Conservation (phyloP, 192 early-diverging fungal genomes). For the Chytriomyces sp. region DNA sequence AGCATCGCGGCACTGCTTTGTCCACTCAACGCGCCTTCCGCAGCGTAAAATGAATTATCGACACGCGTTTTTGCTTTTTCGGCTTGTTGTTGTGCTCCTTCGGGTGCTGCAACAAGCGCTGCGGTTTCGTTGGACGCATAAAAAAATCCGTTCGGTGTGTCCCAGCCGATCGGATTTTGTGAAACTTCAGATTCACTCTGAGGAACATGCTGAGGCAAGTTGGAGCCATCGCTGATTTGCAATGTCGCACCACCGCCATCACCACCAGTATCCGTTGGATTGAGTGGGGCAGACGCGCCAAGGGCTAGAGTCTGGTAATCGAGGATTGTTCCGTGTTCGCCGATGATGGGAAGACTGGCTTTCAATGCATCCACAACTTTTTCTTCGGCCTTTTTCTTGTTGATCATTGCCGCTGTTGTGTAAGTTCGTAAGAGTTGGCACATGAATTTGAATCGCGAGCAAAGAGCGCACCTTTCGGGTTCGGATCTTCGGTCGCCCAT, state of each 20-base stretch:
- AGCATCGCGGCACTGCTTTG: slow-evolving; percentile 4
- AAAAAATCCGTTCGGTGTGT: slow-evolving; percentile 36
- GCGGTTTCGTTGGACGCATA: slow-evolving; percentile 27
- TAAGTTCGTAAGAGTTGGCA: not conserved
- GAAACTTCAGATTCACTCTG: not conserved
- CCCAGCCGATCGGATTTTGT: slow-evolving; percentile 21
- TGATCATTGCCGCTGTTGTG: slow-evolving; percentile 46
- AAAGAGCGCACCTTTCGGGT: slow-evolving; percentile 53
- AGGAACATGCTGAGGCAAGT: not conserved
- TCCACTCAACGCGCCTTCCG: slow-evolving; percentile 23
- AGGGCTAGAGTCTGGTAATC: slow-evolving; percentile 55
- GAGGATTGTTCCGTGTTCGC: slow-evolving; percentile 56
- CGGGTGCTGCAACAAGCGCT: not conserved
- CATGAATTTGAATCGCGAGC: not conserved
- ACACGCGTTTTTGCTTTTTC: not conserved
- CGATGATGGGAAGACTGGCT: slow-evolving; percentile 62
- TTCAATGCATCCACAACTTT: slow-evolving; percentile 60
- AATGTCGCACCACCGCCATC: not conserved
- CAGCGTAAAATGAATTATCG: not conserved
- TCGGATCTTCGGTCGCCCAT: slow-evolving; percentile 86
- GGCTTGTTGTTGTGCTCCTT: slow-evolving; percentile 17
- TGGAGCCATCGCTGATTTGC: not conserved
- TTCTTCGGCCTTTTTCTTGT: slow-evolving; percentile 66
- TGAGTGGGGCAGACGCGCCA: not conserved
- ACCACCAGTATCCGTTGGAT: not conserved